phyloP scores from a whole-genome alignment of 2,329 filamentous ascomycete species.

The Neonectria hederae region DNA sequence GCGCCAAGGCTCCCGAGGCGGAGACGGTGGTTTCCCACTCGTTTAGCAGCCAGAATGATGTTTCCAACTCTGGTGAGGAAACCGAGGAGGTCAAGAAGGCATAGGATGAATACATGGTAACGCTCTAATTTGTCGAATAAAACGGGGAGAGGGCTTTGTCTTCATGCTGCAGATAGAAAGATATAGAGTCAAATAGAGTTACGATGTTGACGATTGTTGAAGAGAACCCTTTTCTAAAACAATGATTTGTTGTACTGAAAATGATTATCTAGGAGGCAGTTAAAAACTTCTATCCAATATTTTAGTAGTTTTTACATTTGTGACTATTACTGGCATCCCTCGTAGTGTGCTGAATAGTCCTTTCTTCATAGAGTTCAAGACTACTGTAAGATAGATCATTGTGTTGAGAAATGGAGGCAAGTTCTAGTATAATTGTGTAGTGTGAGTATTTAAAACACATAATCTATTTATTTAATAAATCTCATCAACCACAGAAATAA shows the following conservation, averaged over 20 bases:
- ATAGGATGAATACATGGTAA: not conserved
- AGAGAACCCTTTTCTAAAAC: not conserved
- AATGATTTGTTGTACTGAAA: not conserved
- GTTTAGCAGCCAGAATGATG: conserved; percentile 25
- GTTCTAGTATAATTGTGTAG: too few species aligned
- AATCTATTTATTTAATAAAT: too few species aligned
- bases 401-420: too few species aligned
- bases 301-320: not conserved
- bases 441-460: too few species aligned
- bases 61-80: conserved; percentile 36
- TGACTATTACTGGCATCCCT: not conserved
- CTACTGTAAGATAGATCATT: too few species aligned
- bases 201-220: not conserved
- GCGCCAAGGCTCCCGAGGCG: not conserved
- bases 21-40: conserved; percentile 14
- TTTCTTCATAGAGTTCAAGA: too few species aligned
- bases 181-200: not conserved
- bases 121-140: not conserved
- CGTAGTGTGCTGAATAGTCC: too few species aligned
- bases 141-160: not conserved
- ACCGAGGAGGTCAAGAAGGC: conserved; percentile 29
- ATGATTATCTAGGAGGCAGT: not conserved
- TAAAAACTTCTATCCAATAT: not conserved
- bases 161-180: not conserved
- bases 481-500: too few species aligned